phyloP scores from a whole-genome alignment of 1,139 yeast genomes.

The Barnettozyma hawaiiensis region DNA sequence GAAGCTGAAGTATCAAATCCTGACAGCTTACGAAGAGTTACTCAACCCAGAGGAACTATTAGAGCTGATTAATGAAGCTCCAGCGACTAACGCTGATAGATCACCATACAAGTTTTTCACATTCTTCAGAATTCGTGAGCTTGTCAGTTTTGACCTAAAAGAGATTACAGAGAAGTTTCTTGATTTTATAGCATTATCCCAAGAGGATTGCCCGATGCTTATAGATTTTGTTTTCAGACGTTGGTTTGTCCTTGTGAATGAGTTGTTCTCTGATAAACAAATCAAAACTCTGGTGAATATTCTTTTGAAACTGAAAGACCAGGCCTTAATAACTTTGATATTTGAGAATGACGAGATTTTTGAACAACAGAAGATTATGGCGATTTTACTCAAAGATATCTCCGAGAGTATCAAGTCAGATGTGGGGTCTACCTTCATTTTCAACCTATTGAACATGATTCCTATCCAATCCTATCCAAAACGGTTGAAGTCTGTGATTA shows the following conservation, averaged over 20 bases:
- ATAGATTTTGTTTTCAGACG: conserved; percentile 37
- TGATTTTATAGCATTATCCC: conserved; percentile 20
- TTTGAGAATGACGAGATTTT: conserved; percentile 28
- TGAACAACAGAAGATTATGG: conserved; percentile 41
- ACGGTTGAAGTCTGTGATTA: conserved; percentile 33
- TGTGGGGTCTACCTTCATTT: conserved; percentile 6
- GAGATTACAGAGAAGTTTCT: conserved; percentile 29
- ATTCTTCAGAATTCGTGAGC: conserved; percentile 45
- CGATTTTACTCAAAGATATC: conserved; percentile 23
- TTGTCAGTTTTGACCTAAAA: conserved; percentile 29
- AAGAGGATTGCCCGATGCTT: conserved; percentile 12
- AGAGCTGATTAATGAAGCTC: conserved; percentile 4
- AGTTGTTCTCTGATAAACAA: conserved; percentile 26
- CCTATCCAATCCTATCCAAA: conserved; percentile 50
- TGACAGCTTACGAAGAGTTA: conserved; percentile 45
- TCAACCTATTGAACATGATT: conserved; percentile 26
- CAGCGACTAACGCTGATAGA: conserved; percentile 1
- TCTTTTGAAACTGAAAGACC: conserved; percentile 17
- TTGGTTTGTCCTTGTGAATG: conserved; percentile 50
- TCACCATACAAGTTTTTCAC: conserved; percentile 33
- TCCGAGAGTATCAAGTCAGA: conserved; percentile 7
- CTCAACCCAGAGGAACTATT: conserved; percentile 23
- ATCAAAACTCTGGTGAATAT: conserved; percentile 17
- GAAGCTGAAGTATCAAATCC: conserved; percentile 42
- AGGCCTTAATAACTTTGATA: conserved; percentile 19